phyloP scores from a whole-genome alignment of 164 flowering plant species.

The Hamamelis virginiana region DNA sequence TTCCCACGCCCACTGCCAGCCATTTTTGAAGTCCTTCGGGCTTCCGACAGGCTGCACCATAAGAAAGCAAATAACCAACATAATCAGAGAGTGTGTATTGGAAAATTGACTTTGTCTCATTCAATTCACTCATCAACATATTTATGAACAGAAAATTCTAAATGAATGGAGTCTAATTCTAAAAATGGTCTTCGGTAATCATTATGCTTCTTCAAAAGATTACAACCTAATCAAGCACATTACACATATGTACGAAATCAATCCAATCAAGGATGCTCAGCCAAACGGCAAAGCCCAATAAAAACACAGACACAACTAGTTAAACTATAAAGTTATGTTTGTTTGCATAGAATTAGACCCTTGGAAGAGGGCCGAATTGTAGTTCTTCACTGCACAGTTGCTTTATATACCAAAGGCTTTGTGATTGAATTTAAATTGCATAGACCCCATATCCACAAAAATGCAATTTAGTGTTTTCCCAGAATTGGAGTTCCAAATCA shows the following conservation, averaged over 20 bases:
- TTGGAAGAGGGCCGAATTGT: background rate
- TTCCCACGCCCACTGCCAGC: constrained; percentile 44
- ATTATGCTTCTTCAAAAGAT: background rate
- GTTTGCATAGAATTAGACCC: background rate
- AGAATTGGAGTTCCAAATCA: background rate
- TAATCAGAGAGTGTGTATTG: background rate
- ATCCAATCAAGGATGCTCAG: background rate
- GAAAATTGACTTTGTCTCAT: background rate
- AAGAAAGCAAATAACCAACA: constrained; percentile 8
- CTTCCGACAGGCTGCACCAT: constrained; percentile 54
- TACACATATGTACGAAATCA: background rate
- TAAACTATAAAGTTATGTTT: background rate
- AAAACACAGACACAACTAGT: background rate
- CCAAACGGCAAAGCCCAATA: background rate
- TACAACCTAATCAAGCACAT: background rate
- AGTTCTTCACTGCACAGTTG: too few species aligned
- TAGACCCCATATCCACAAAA: too few species aligned
- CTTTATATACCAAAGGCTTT: too few species aligned
- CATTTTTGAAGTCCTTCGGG: constrained; percentile 40
- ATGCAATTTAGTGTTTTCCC: too few species aligned
- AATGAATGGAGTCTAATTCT: background rate
- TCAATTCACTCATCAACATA: background rate
- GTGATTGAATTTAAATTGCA: too few species aligned
- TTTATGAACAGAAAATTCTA: background rate
- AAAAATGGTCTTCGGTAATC: background rate